Evolutionary conservation across 768 basidiomycete genomes (phyloP).

Genomic region (Russula compacta): DNA sequence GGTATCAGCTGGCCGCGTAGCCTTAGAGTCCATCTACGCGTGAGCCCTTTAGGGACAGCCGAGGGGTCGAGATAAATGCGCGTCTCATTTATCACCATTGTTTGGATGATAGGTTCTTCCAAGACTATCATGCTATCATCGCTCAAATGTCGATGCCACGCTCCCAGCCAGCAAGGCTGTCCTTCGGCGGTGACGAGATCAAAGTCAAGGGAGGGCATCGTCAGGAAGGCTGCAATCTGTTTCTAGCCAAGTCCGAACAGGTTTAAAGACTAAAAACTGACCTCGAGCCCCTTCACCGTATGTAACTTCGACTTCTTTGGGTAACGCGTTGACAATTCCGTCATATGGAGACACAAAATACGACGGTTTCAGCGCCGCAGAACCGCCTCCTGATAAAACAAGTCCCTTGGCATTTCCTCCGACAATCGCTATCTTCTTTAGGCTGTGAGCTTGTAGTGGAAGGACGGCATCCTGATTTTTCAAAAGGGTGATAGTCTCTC

Average conservation of each 20-base stretch:
- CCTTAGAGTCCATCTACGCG: constrained; percentile 52
- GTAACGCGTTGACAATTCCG: constrained; percentile 56
- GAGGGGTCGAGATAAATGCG: constrained; percentile 53
- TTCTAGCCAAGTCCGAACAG: background rate
- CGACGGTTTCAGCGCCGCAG: constrained; percentile 61
- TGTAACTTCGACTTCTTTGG: constrained; percentile 42
- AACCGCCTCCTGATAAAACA: constrained; percentile 61
- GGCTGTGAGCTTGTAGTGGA: constrained; percentile 35
- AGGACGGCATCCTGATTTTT: constrained; percentile 54
- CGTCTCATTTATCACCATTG: constrained; percentile 50
- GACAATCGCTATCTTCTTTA: constrained; percentile 68
- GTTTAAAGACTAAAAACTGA: constrained; percentile 25
- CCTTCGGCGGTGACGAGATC: constrained; percentile 43
- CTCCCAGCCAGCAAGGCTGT: constrained; percentile 46
- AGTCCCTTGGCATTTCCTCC: constrained; percentile 62
- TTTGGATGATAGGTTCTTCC: constrained; percentile 28
- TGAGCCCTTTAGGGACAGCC: constrained; percentile 43
- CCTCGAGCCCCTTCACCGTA: constrained; percentile 65
- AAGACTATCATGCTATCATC: constrained; percentile 6
- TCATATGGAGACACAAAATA: constrained; percentile 74
- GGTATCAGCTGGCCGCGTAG: constrained; percentile 54
- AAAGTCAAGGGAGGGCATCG: constrained; percentile 58
- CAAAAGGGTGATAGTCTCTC: constrained; percentile 62
- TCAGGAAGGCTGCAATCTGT: constrained; percentile 43
- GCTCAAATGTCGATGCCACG: background rate